A percentile compares a stretch with the other conserved stretches of the same genome.
Evolutionary conservation across 352 stramenopile species (phyloP).

Genomic region (Phytopythium delawarense): DNA sequence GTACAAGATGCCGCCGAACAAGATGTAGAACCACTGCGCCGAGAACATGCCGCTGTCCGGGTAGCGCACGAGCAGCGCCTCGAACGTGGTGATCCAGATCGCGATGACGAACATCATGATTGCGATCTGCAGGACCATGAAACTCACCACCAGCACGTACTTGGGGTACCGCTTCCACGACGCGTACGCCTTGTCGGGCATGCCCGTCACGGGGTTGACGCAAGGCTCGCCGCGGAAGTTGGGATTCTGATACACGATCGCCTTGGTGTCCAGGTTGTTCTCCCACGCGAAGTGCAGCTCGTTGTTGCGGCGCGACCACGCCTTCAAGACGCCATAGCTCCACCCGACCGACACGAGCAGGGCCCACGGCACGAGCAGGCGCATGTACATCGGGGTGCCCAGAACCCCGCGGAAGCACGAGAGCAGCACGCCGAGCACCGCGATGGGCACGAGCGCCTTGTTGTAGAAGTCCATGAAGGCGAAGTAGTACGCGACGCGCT

Average conservation of each 20-base stretch:
- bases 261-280: constrained; percentile 60
- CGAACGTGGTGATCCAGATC: constrained; percentile 81
- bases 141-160: constrained; percentile 52
- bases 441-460: constrained; percentile 75
- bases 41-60: constrained; percentile 58
- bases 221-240: constrained; percentile 55
- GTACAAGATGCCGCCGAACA: constrained; percentile 71
- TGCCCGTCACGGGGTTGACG: constrained; percentile 59
- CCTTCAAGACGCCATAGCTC: constrained; percentile 82
- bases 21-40: constrained; percentile 78
- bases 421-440: constrained; percentile 61
- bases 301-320: constrained; percentile 70
- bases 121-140: constrained; percentile 78
- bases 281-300: constrained; percentile 72
- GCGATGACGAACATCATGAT: constrained; percentile 86
- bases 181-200: constrained; percentile 61
- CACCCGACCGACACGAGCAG: constrained; percentile 74
- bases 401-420: constrained; percentile 58
- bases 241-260: constrained; percentile 72
- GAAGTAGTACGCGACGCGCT: constrained; percentile 86
- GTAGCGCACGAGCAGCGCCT: constrained; percentile 73
- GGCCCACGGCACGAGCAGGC: constrained; percentile 65
- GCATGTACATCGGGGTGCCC: constrained; percentile 80
- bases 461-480: constrained; percentile 88
- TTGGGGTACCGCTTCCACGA: constrained; percentile 76